A percentile compares a stretch with the other conserved stretches of the same genome.
Conservation (phyloP, 345 rosid genomes). For the Ricinus communis region DNA sequence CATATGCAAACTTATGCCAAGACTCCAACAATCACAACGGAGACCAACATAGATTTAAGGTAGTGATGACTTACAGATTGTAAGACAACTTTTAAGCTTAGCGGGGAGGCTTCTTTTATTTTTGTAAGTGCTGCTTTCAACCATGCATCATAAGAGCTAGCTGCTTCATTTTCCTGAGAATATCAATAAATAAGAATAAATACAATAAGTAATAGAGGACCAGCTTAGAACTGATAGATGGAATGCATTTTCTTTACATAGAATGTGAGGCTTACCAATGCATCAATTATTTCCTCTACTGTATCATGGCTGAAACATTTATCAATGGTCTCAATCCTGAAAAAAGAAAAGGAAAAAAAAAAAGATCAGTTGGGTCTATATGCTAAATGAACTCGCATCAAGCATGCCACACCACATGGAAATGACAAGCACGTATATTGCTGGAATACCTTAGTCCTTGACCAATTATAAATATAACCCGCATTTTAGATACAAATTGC, state of each 20-base stretch:
- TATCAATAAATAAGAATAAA: slow-evolving; percentile 1
- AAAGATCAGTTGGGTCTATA: neutral
- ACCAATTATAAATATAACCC: neutral
- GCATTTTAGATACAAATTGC: neutral
- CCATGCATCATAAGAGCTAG: slow-evolving; percentile 57
- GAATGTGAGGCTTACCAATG: slow-evolving; percentile 55
- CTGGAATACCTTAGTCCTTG: neutral
- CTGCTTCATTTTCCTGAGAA: slow-evolving; percentile 61
- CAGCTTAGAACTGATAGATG: neutral
- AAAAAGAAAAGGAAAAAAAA: slow-evolving; percentile 7
- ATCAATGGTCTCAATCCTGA: slow-evolving; percentile 78
- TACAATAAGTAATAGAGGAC: slow-evolving; percentile 1
- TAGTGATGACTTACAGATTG: slow-evolving; percentile 59
- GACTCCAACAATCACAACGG: neutral
- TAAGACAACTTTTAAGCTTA: slow-evolving; percentile 82
- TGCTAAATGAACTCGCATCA: neutral
- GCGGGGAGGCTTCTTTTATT: slow-evolving; percentile 82
- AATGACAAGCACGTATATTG: neutral
- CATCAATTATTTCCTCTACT: slow-evolving; percentile 79
- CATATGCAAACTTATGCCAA: slow-evolving; percentile 20
- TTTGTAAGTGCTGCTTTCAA: slow-evolving; percentile 52
- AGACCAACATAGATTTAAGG: slow-evolving; percentile 11
- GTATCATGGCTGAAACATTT: slow-evolving; percentile 81
- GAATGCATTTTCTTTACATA: neutral
- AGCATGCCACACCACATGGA: neutral